phyloP scores from a whole-genome alignment of 2,329 filamentous ascomycete genomes.

The Hypomyces perniciosus region DNA sequence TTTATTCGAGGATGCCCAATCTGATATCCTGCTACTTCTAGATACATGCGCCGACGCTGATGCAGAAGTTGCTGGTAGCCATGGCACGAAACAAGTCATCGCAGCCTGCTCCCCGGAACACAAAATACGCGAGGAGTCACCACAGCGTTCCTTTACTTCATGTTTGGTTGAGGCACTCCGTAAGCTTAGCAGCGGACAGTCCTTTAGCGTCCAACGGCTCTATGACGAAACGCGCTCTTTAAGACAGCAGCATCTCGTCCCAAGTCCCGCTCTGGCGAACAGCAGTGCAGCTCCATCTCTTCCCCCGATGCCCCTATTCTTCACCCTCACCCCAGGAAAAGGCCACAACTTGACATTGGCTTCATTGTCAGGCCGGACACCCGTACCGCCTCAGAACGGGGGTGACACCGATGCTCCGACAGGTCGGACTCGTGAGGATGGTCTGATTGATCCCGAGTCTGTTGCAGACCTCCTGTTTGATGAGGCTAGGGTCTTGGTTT shows the following conservation, averaged over 20 bases:
- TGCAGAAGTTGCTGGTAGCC: constrained; percentile 42
- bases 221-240: constrained; percentile 49
- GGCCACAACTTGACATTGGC: constrained; percentile 48
- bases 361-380: constrained; percentile 34
- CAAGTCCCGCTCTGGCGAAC: constrained; percentile 39
- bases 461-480: constrained; percentile 55
- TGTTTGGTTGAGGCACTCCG: constrained; percentile 49
- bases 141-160: constrained; percentile 52
- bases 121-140: constrained; percentile 34
- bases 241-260: constrained; percentile 39
- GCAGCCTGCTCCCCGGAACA: constrained; percentile 52
- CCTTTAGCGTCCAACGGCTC: constrained; percentile 51
- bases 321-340: constrained; percentile 50
- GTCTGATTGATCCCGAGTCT: constrained; percentile 41
- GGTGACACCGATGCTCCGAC: constrained; percentile 19
- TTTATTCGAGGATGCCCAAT: constrained; percentile 56
- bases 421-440: constrained; percentile 27
- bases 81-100: constrained; percentile 57
- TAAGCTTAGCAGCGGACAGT: constrained; percentile 46
- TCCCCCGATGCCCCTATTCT: constrained; percentile 44
- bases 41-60: constrained; percentile 56
- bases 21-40: constrained; percentile 56
- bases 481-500: constrained; percentile 57
- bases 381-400: constrained; percentile 25
- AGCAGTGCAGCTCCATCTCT: constrained; percentile 25